Conservation (phyloP, 208 protist genomes). For the Trypanosoma rangeli region DNA sequence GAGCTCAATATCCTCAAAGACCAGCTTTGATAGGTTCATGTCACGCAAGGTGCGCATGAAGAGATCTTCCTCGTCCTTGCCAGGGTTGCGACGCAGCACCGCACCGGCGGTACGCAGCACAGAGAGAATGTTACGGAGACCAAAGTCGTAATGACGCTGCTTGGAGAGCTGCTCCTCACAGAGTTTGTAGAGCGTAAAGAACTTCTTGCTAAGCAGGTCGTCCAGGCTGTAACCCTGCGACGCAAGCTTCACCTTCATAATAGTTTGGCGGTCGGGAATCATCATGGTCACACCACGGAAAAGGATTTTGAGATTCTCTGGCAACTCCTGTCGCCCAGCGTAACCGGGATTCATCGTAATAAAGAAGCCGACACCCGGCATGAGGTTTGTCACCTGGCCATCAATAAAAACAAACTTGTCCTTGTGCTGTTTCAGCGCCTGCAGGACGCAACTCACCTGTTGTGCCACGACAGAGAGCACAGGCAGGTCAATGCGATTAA, state of each 20-base stretch:
- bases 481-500: slow-evolving; percentile 94
- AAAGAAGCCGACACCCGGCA: slow-evolving; percentile 95
- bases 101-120: slow-evolving; percentile 96
- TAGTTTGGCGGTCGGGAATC: slow-evolving; percentile 97
- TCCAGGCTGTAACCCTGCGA: slow-evolving; percentile 93
- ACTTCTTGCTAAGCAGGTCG: slow-evolving; percentile 93
- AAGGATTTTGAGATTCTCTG: slow-evolving; percentile 98
- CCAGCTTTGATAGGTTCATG: slow-evolving; percentile 98
- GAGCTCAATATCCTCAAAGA: slow-evolving; percentile 97
- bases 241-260: slow-evolving; percentile 96
- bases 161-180: slow-evolving; percentile 98
- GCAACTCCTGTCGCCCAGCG: slow-evolving; percentile 97
- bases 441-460: slow-evolving; percentile 92
- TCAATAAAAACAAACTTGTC: slow-evolving; percentile 94
- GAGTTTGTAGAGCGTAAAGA: slow-evolving; percentile 94
- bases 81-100: slow-evolving; percentile 83
- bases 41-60: slow-evolving; percentile 97
- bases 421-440: slow-evolving; percentile 93
- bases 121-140: slow-evolving; percentile 97
- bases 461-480: slow-evolving; percentile 95
- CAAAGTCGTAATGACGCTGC: slow-evolving; percentile 98
- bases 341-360: slow-evolving; percentile 99
- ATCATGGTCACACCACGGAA: slow-evolving; percentile 99
- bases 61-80: slow-evolving; percentile 93
- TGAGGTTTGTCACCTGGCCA: slow-evolving; percentile 89